phyloP scores from a whole-genome alignment of 345 rosid species.

The Hypericum perforatum region DNA sequence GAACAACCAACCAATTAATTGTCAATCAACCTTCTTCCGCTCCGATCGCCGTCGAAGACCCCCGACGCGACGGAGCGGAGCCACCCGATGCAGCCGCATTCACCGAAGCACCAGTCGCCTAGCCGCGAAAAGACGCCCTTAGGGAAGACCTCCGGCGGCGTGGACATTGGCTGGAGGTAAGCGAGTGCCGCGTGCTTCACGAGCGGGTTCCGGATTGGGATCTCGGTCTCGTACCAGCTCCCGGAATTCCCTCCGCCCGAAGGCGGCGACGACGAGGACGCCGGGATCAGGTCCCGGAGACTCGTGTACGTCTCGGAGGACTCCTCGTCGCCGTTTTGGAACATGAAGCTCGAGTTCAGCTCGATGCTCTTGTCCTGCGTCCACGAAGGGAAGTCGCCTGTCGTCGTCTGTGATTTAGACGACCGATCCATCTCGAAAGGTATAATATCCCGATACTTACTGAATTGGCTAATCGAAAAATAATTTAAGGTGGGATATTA shows the following conservation, averaged over 20 bases:
- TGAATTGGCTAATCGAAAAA: too few species aligned
- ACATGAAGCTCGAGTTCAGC: not conserved
- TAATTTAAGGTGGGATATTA: too few species aligned
- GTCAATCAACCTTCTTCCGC: not conserved
- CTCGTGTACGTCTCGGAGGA: conserved; percentile 33
- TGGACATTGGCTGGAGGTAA: conserved; percentile 51
- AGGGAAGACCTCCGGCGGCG: conserved; percentile 23
- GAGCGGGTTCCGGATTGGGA: conserved; percentile 47
- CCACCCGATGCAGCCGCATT: conserved; percentile 32
- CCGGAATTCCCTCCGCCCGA: conserved; percentile 21
- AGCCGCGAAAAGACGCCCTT: conserved; percentile 23
- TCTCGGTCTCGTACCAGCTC: conserved; percentile 27
- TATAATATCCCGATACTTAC: too few species aligned
- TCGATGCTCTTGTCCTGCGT: not conserved
- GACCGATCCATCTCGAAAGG: too few species aligned
- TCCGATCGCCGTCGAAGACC: conserved; percentile 9
- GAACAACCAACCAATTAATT: too few species aligned
- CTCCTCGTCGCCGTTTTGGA: not conserved
- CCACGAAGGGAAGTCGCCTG: too few species aligned
- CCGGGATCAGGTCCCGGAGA: conserved; percentile 38
- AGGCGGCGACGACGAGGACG: conserved; percentile 23
- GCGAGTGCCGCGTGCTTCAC: conserved; percentile 60
- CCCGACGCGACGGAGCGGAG: conserved; percentile 19
- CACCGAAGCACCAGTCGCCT: conserved; percentile 14
- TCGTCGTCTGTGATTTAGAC: too few species aligned